Conservation (phyloP, 1,284 basidiomycete species). For the Irpex sp. region DNA sequence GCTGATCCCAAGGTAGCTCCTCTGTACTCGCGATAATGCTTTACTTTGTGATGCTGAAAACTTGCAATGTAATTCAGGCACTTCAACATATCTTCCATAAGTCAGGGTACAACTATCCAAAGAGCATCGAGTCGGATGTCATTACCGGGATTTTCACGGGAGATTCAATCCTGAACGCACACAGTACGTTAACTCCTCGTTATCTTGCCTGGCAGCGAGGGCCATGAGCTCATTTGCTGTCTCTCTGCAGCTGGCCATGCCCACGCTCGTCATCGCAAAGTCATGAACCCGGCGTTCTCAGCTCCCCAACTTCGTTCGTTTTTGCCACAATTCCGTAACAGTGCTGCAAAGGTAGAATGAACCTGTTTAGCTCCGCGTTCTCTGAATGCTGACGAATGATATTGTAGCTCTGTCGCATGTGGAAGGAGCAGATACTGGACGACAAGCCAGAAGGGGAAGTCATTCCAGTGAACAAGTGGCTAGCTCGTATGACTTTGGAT, state of each 20-base stretch:
- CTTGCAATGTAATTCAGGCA: slow-evolving; percentile 8
- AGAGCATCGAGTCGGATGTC: slow-evolving; percentile 12
- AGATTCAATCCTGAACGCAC: slow-evolving; percentile 17
- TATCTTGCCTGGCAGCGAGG: too few relatives aligned
- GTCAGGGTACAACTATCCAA: slow-evolving; percentile 23
- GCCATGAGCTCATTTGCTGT: not conserved
- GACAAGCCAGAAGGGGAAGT: not conserved
- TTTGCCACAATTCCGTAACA: slow-evolving; percentile 19
- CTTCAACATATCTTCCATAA: slow-evolving; percentile 27
- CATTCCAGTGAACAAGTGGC: slow-evolving; percentile 8
- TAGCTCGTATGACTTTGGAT: slow-evolving; percentile 11
- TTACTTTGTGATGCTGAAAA: not conserved
- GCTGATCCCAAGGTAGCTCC: slow-evolving; percentile 20
- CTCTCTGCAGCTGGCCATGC: slow-evolving; percentile 11
- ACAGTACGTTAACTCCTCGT: slow-evolving; percentile 12
- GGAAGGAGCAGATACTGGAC: slow-evolving; percentile 15
- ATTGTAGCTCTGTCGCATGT: slow-evolving; percentile 11
- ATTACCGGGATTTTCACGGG: slow-evolving; percentile 15
- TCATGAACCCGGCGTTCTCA: slow-evolving; percentile 28
- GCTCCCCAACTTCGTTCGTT: slow-evolving; percentile 18
- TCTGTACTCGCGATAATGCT: not conserved
- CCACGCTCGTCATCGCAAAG: slow-evolving; percentile 26
- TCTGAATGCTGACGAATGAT: not conserved
- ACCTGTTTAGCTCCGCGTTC: not conserved
- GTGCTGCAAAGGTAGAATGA: not conserved